A percentile compares a stretch with the other conserved stretches of the same genome.
Evolutionary conservation across 1,284 basidiomycete genomes (phyloP).

Genomic region (Cutaneotrichosporon sp.): DNA sequence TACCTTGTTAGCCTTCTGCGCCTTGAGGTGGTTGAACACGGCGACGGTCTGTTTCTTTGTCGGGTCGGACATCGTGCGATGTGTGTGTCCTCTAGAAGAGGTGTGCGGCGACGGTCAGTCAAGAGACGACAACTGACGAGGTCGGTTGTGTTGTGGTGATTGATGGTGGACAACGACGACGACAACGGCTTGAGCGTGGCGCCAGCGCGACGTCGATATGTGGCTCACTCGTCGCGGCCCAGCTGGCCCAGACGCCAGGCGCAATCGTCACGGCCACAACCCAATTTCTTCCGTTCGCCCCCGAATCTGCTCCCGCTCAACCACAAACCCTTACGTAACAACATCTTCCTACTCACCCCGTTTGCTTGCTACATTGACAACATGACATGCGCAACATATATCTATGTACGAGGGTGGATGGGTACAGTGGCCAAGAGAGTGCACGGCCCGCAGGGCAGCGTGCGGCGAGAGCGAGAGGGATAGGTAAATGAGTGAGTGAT

Average conservation of each 20-base stretch:
- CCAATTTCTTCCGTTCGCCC: too few relatives aligned
- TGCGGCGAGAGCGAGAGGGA: not conserved
- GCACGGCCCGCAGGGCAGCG: not conserved
- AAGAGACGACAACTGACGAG: too few relatives aligned
- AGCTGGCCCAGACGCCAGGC: too few relatives aligned
- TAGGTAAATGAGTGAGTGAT: not conserved
- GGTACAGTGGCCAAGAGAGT: not conserved
- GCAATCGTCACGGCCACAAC: too few relatives aligned
- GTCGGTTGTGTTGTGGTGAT: not conserved
- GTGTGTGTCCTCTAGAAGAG: not conserved
- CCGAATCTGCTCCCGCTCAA: too few relatives aligned
- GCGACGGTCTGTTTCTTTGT: slow-evolving; percentile 48
- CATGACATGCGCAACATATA: slow-evolving; percentile 1
- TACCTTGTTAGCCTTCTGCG: slow-evolving; percentile 87
- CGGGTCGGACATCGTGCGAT: slow-evolving; percentile 29
- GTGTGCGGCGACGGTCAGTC: too few relatives aligned
- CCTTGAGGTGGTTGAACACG: slow-evolving; percentile 55
- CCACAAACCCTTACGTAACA: too few relatives aligned
- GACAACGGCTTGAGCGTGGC: not conserved
- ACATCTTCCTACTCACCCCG: too few relatives aligned
- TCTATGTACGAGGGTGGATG: not conserved
- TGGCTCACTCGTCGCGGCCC: too few relatives aligned
- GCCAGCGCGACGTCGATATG: slow-evolving; percentile 1
- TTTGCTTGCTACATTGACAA: not conserved
- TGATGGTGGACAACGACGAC: not conserved